Evolutionary conservation across 139 green algal species (phyloP), one percentile per base, ranked within the genome.

Genomic region (Prasinococcaceae sp.): DNA sequence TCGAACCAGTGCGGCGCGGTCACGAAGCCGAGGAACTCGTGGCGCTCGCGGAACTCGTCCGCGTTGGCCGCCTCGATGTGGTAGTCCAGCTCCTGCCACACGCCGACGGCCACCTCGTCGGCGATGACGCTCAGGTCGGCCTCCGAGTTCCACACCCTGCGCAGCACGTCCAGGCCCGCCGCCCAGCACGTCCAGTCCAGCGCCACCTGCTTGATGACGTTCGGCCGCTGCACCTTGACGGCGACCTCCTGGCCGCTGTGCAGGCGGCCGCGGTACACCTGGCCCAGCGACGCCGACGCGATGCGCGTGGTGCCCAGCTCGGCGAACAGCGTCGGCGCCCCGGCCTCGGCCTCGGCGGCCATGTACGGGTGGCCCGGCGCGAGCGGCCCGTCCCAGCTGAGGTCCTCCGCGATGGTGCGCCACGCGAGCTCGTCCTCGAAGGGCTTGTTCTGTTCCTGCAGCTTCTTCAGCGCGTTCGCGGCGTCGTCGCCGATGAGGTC

Each of bases 51-150:
- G 47, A 69, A 69, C n/a, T 69, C 47, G 17, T 49, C 24, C 39
- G 48, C 48, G 61, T 69, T 61, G 1, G 8, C 19, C 6, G 61
- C 61, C 47, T 69, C 61, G 16, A 50, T 22, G 9, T 44, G 39
- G 47, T 69, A 69, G 32, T 69, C 61, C 38, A 69, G 45, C 61
- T 69, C 61, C 36, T 60, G 29, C 33, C 47, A 69, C 30, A 69
- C 53, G 46, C 61, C 61, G 14, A 3, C 24, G 26, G 45, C 61
- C n/a, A 69, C 53, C 61, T 69, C 61, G 47, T 63, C 61, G 3
- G 61, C 61, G 53, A 69, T 63, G 20, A 35, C 42, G 10, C 12
- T 26, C 26, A 63, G 47, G 37, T 69, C 53, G 4, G 20, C 41
- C 10, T 47, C 52, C 9, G n/a, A 45, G 22, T 35, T 36, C 61